Percentiles rank a stretch among this genome's conserved stretches.
phyloP scores from a whole-genome alignment of 371 early-diverging fungal species.

The Neoconidiobolus thromboides region DNA sequence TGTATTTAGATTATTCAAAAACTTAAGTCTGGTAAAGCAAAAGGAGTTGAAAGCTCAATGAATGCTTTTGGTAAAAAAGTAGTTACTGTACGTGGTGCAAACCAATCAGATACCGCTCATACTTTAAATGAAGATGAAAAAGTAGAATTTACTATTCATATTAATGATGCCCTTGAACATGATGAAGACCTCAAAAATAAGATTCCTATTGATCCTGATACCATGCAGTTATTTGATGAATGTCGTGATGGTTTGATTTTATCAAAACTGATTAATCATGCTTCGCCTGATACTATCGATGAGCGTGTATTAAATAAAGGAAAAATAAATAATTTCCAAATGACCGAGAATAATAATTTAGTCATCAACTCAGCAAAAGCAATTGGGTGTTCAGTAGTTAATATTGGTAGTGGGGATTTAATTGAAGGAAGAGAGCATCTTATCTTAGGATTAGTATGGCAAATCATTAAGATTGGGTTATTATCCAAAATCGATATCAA shows the following conservation, averaged over 20 bases:
- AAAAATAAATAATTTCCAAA: slow-evolving; percentile 70
- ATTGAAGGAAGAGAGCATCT: slow-evolving; percentile 87
- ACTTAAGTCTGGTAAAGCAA: slow-evolving; percentile 38
- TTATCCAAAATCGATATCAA: slow-evolving; percentile 88
- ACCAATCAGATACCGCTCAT: slow-evolving; percentile 48
- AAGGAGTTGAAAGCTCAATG: slow-evolving; percentile 15
- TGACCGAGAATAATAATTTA: slow-evolving; percentile 95
- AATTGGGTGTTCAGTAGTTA: slow-evolving; percentile 88
- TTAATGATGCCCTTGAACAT: slow-evolving; percentile 64
- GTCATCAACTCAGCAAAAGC: slow-evolving; percentile 95
- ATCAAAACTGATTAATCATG: slow-evolving; percentile 90
- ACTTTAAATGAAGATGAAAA: slow-evolving; percentile 95
- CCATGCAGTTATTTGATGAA: slow-evolving; percentile 90
- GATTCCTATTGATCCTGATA: slow-evolving; percentile 74
- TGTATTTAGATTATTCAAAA: slow-evolving; percentile 27
- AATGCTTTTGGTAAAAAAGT: slow-evolving; percentile 49
- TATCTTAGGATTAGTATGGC: slow-evolving; percentile 92
- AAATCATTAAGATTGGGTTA: slow-evolving; percentile 92
- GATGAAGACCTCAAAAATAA: slow-evolving; percentile 66
- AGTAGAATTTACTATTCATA: slow-evolving; percentile 81
- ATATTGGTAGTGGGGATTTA: slow-evolving; percentile 87
- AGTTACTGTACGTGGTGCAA: slow-evolving; percentile 70
- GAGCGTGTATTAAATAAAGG: slow-evolving; percentile 84
- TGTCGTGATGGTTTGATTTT: slow-evolving; percentile 83
- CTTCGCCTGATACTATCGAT: slow-evolving; percentile 91